phyloP scores from a whole-genome alignment of 1,284 basidiomycete species.

The Ceratobasidium theobromae region DNA sequence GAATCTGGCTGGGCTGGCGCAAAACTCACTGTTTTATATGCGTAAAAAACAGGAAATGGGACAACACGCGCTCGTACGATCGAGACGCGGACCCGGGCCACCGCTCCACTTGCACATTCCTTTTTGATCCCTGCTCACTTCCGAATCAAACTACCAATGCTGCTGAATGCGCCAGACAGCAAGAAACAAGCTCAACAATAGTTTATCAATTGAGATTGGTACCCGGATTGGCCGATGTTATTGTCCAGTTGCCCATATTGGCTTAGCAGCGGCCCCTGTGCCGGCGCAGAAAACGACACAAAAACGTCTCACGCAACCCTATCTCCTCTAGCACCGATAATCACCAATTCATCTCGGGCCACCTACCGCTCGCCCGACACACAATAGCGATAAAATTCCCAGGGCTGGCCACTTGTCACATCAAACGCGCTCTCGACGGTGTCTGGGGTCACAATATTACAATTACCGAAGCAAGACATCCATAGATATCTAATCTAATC shows the following conservation, averaged over 20 bases:
- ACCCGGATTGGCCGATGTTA: not conserved
- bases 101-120: no score
- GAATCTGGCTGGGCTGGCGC: not conserved
- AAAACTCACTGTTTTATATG: constrained; percentile 10
- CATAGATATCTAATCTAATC: constrained; percentile 26
- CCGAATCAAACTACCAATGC: no score
- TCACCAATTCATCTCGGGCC: not conserved
- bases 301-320: no score
- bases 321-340: no score
- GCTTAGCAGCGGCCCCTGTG: no score
- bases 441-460: not conserved
- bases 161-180: not conserved
- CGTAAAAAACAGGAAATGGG: constrained; percentile 31
- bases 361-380: not conserved
- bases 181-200: not conserved
- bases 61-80: constrained; percentile 31
- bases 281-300: no score
- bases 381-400: not conserved
- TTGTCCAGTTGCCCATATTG: not conserved
- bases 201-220: no score
- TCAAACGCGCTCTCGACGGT: constrained; percentile 23
- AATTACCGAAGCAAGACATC: not conserved
- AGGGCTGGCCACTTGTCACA: not conserved
- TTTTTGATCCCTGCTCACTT: no score
- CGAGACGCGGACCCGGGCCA: constrained; percentile 5